These are phyloP conservation scores for Luzula sylvatica DNA, from an alignment of 176 grass and related monocot genomes.

Conservation along the genomic window DNA sequence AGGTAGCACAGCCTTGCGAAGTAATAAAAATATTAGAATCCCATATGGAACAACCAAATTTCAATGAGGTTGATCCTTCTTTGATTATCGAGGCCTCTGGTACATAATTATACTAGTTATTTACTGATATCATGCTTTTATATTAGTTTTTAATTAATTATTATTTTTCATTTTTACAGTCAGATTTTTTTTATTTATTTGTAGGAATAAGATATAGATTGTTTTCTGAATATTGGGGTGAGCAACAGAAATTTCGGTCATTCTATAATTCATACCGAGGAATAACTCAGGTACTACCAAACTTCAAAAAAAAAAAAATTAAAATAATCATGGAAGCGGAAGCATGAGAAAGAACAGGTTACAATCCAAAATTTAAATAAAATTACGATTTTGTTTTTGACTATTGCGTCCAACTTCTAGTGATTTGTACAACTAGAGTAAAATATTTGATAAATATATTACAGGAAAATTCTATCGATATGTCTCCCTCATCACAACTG, in stretches of 20 bases:
- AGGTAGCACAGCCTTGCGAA: conserved; percentile 23
- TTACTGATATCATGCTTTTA: neutral
- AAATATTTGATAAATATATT: too few species aligned
- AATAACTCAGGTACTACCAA: conserved; percentile 18
- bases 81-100: conserved; percentile 22
- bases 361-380: neutral
- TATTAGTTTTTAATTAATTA: conserved; percentile 1
- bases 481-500: too few species aligned
- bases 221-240: conserved; percentile 26
- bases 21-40: conserved; percentile 26
- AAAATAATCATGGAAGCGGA: neutral
- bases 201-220: conserved; percentile 28
- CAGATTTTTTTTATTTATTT: neutral
- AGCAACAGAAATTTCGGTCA: conserved; percentile 30
- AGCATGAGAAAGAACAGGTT: neutral
- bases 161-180: neutral
- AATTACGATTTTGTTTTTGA: too few species aligned
- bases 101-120: conserved; percentile 9
- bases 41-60: conserved; percentile 27
- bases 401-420: too few species aligned
- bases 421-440: too few species aligned
- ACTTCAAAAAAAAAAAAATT: neutral
- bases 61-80: conserved; percentile 22
- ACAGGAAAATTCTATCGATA: too few species aligned
- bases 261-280: conserved; percentile 34